Conservation (phyloP, 1,139 yeast species). For the Taphrina pruni region DNA sequence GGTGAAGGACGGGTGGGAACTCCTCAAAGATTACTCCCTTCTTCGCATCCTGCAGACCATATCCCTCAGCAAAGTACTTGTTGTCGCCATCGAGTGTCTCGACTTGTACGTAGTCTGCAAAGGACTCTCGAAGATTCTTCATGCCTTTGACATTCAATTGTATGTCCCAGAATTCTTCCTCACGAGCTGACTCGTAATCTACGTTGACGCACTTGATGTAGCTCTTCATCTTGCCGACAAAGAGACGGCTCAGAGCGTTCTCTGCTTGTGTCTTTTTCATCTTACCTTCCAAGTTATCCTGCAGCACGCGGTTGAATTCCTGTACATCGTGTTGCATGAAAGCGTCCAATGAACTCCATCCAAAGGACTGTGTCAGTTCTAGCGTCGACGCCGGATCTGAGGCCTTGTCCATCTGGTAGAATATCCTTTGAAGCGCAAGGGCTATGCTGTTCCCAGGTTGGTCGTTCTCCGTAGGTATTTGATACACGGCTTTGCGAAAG, state of each 20-base stretch:
- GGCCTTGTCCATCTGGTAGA: conserved; percentile 76
- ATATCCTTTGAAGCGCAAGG: conserved; percentile 82
- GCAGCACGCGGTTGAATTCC: conserved; percentile 89
- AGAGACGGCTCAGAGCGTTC: conserved; percentile 75
- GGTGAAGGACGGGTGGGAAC: conserved; percentile 90
- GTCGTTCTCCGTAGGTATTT: conserved; percentile 77
- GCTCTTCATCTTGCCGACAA: conserved; percentile 97
- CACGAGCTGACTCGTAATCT: conserved; percentile 90
- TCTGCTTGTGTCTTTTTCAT: conserved; percentile 92
- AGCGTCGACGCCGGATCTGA: conserved; percentile 78
- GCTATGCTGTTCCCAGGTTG: conserved; percentile 67
- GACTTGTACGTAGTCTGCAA: conserved; percentile 82
- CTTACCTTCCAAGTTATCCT: conserved; percentile 89
- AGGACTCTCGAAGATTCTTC: conserved; percentile 72
- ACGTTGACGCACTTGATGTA: conserved; percentile 91
- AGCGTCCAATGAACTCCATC: conserved; percentile 96
- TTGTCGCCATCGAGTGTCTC: conserved; percentile 94
- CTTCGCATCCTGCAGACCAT: conserved; percentile 92
- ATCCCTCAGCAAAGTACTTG: conserved; percentile 91
- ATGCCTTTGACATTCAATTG: conserved; percentile 91
- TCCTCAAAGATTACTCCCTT: conserved; percentile 92
- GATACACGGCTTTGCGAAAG: conserved; percentile 79
- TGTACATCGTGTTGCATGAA: conserved; percentile 98
- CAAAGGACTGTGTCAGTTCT: conserved; percentile 88
- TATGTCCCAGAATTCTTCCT: conserved; percentile 97